Evolutionary conservation across 1,284 basidiomycete genomes (phyloP).

Genomic region (Puccinia horiana): DNA sequence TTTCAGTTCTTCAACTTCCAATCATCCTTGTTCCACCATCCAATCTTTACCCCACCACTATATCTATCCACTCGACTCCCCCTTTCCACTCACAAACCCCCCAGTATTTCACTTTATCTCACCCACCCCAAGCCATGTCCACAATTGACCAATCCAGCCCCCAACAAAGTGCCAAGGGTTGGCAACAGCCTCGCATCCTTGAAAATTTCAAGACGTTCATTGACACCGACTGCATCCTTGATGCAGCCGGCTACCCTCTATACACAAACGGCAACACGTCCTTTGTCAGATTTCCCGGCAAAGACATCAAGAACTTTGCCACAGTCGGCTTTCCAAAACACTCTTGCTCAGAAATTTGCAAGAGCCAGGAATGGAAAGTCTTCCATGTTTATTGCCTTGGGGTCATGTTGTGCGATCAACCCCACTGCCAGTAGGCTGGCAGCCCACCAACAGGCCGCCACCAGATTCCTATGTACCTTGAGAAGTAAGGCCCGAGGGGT

Average conservation of each 20-base stretch:
- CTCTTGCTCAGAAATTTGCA: background rate
- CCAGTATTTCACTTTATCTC: too few species aligned
- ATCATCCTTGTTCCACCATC: too few species aligned
- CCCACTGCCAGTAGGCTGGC: background rate
- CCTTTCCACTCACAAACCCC: too few species aligned
- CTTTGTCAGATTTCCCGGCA: background rate
- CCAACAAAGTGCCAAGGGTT: background rate
- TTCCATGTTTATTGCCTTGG: too few species aligned
- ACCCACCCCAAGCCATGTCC: too few species aligned
- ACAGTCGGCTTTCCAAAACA: background rate
- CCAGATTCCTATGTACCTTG: background rate
- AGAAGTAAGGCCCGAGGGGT: background rate
- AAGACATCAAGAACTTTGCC: background rate
- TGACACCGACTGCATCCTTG: background rate
- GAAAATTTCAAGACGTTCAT: background rate
- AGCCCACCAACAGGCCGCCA: background rate
- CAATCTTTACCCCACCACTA: too few species aligned
- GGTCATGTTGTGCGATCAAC: background rate
- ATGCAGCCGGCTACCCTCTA: background rate
- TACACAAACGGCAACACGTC: conserved; percentile 3
- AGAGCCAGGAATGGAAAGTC: background rate
- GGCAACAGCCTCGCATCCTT: background rate
- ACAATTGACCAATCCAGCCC: too few species aligned
- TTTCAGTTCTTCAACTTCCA: too few species aligned
- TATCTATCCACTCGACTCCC: too few species aligned